Conservation (phyloP, 129 eudicot species). For the Kitagawia praeruptora region DNA sequence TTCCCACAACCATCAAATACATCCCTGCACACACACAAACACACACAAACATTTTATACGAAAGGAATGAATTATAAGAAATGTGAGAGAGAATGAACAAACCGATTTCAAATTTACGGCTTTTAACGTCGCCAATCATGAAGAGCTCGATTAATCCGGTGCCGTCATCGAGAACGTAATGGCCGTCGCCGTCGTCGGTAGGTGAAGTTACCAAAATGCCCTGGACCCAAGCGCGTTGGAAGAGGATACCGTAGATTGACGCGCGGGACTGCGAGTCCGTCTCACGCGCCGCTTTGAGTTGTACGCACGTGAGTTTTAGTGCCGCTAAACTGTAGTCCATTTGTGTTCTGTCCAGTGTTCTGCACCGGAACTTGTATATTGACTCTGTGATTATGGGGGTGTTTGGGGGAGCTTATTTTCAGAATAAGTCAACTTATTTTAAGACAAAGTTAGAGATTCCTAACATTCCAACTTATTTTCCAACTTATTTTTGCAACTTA, state of each 20-base stretch:
- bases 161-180: slow-evolving; percentile 74
- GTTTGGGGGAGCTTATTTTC: too few relatives aligned
- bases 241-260: slow-evolving; percentile 67
- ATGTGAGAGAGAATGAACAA: not conserved
- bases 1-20: slow-evolving; percentile 92
- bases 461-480: too few relatives aligned
- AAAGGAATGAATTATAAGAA: not conserved
- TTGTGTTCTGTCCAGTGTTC: not conserved
- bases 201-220: slow-evolving; percentile 65
- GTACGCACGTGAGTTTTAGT: slow-evolving; percentile 51
- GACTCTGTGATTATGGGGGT: too few relatives aligned
- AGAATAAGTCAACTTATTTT: too few relatives aligned
- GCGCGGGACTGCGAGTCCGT: slow-evolving; percentile 26
- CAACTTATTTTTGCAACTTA: too few relatives aligned
- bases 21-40: slow-evolving; percentile 31
- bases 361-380: too few relatives aligned
- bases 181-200: slow-evolving; percentile 25
- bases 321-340: slow-evolving; percentile 91
- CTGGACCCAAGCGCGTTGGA: slow-evolving; percentile 98
- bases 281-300: slow-evolving; percentile 42
- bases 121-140: slow-evolving; percentile 24
- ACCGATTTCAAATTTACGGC: slow-evolving; percentile 56
- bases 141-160: slow-evolving; percentile 64
- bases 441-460: too few relatives aligned
- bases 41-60: not conserved